Evolutionary conservation across 1,284 basidiomycete species (phyloP).

Genomic region (Ustilago hordei): DNA sequence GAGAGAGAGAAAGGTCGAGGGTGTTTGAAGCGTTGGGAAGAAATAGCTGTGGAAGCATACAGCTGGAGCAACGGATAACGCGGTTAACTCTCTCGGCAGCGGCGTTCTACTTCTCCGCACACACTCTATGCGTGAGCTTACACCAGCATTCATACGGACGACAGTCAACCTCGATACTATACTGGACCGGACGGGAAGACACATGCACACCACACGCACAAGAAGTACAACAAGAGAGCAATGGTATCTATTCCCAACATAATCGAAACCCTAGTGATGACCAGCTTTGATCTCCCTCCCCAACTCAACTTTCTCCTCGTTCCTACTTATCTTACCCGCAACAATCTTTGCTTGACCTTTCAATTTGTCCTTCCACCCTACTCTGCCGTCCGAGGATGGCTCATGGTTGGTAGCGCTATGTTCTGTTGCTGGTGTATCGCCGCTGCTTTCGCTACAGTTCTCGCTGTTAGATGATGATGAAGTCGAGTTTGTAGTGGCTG

Average conservation of each 20-base stretch:
- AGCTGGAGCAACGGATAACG: conserved; percentile 12
- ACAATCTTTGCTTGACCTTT: conserved; percentile 49
- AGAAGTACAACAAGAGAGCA: not conserved
- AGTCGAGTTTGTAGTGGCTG: not conserved
- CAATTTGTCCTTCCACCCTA: conserved; percentile 31
- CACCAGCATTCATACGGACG: conserved; percentile 6
- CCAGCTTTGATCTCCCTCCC: conserved; percentile 39
- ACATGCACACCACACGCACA: not conserved
- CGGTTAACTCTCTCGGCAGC: not conserved
- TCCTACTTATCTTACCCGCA: conserved; percentile 31
- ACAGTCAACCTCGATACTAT: not conserved
- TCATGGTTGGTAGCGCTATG: not conserved
- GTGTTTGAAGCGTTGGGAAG: not conserved
- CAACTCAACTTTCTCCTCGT: conserved; percentile 31
- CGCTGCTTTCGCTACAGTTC: not conserved
- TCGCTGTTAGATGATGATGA: conserved; percentile 12
- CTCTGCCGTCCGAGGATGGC: not conserved
- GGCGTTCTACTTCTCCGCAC: not conserved
- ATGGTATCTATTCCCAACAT: conserved; percentile 6
- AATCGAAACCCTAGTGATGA: not conserved
- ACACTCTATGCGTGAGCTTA: not conserved
- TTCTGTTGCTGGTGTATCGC: not conserved
- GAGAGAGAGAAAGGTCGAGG: not conserved
- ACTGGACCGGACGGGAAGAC: not conserved
- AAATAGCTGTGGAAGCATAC: not conserved